Evolutionary conservation across 108 stramenopile genomes (phyloP).

Genomic region (Pseudonitzschia multistriata): DNA sequence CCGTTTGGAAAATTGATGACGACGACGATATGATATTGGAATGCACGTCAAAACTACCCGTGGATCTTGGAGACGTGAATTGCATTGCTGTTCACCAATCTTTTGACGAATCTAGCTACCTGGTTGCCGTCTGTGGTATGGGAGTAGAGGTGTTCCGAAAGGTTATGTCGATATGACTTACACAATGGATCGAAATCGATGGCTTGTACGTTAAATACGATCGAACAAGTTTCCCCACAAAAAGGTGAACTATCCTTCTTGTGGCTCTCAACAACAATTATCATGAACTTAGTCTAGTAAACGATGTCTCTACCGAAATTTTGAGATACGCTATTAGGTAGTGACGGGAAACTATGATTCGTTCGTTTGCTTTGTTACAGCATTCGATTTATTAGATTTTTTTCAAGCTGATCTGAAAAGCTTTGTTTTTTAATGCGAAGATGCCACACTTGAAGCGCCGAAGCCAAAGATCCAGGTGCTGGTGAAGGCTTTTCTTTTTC

Average conservation of each 20-base stretch:
- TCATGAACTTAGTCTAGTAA: too few species aligned
- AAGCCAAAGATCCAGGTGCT: not conserved
- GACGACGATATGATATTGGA: constrained; percentile 3
- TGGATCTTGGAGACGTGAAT: constrained; percentile 52
- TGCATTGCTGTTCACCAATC: constrained; percentile 22
- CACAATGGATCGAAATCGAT: not conserved
- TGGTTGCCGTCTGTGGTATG: constrained; percentile 26
- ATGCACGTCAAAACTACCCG: constrained; percentile 17
- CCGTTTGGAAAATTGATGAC: constrained; percentile 36
- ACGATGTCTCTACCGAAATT: not conserved
- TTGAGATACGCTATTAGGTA: too few species aligned
- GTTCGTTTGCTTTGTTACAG: not conserved
- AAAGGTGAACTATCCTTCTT: too few species aligned
- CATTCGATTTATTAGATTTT: not conserved
- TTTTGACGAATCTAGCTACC: not conserved
- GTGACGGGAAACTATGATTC: too few species aligned
- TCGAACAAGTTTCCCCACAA: too few species aligned
- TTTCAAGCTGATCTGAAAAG: constrained; percentile 2
- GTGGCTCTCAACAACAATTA: too few species aligned
- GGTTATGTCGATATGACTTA: not conserved
- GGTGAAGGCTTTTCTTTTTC: not conserved
- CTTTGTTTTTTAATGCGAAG: constrained; percentile 9
- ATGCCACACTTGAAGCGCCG: constrained; percentile 5
- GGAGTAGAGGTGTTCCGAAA: constrained; percentile 15
- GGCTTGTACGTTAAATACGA: not conserved